phyloP scores from a whole-genome alignment of 1,139 yeast species.

The Yamadazyma sp. region DNA sequence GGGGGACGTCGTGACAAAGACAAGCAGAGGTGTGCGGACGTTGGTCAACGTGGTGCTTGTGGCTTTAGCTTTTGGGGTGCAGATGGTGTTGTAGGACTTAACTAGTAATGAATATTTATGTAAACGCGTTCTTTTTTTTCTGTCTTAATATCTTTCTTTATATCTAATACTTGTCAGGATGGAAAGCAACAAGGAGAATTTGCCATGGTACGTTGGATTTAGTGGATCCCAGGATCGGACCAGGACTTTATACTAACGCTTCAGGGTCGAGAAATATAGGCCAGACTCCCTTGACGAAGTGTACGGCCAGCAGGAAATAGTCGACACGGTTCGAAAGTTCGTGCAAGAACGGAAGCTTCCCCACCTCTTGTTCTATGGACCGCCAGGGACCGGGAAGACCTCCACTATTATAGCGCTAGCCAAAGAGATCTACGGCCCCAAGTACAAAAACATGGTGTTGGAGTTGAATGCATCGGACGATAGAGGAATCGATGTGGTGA shows the following conservation, averaged over 20 bases:
- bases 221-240: not conserved
- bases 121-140: not conserved
- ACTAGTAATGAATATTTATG: not conserved
- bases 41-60: conserved; percentile 5
- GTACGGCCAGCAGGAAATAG: conserved; percentile 86
- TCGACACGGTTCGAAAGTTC: conserved; percentile 77
- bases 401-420: conserved; percentile 92
- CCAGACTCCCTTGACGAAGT: conserved; percentile 84
- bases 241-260: conserved; percentile 22
- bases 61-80: conserved; percentile 3
- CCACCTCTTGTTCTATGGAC: conserved; percentile 89
- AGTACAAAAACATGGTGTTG: conserved; percentile 82
- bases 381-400: conserved; percentile 98
- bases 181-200: conserved; percentile 25
- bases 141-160: not conserved
- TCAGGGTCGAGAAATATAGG: conserved; percentile 92
- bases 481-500: conserved; percentile 82
- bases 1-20: conserved; percentile 24
- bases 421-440: conserved; percentile 83
- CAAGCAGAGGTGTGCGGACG: conserved; percentile 5
- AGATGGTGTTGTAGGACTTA: conserved; percentile 2
- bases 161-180: not conserved
- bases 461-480: conserved; percentile 89
- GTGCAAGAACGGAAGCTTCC: conserved; percentile 84
- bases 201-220: conserved; percentile 40